phyloP scores from a whole-genome alignment of 2,329 filamentous ascomycete genomes.

The Mollisia scopiformis region DNA sequence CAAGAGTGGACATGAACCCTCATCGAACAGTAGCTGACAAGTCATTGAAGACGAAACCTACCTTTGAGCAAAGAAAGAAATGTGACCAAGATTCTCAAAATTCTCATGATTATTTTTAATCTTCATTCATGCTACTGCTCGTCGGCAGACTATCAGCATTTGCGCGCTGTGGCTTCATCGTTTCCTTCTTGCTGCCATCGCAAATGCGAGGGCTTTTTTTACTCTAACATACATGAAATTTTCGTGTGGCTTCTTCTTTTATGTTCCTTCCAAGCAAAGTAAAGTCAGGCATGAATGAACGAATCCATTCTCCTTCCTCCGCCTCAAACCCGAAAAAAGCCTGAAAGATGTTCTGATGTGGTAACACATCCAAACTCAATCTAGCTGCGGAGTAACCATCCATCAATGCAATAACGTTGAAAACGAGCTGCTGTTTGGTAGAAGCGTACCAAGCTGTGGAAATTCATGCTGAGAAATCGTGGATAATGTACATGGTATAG shows the following conservation, averaged over 20 bases:
- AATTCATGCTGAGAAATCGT: slow-evolving; percentile 14
- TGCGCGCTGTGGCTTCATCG: slow-evolving; percentile 1
- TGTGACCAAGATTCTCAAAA: neutral
- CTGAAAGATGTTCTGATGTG: slow-evolving; percentile 11
- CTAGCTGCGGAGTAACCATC: slow-evolving; percentile 3
- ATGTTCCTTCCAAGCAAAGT: neutral
- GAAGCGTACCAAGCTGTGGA: neutral
- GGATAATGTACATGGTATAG: slow-evolving; percentile 23
- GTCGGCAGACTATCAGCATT: slow-evolving; percentile 14
- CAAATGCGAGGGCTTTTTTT: neutral
- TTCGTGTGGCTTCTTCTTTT: neutral
- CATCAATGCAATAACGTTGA: slow-evolving; percentile 4
- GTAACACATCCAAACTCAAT: slow-evolving; percentile 10
- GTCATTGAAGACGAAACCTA: neutral
- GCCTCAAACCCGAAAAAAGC: neutral
- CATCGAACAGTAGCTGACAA: too few species aligned
- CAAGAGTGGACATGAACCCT: too few species aligned
- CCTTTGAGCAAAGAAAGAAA: neutral
- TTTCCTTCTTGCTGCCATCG: neutral
- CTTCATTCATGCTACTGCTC: slow-evolving; percentile 18
- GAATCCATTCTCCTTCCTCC: neutral
- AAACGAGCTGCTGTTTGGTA: neutral
- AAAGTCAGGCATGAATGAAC: neutral
- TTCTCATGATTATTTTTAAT: slow-evolving; percentile 15
- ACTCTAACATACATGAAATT: slow-evolving; percentile 5